Evolutionary conservation across 495 filamentous ascomycete genomes (phyloP).

Genomic region (Tuber aestivum): DNA sequence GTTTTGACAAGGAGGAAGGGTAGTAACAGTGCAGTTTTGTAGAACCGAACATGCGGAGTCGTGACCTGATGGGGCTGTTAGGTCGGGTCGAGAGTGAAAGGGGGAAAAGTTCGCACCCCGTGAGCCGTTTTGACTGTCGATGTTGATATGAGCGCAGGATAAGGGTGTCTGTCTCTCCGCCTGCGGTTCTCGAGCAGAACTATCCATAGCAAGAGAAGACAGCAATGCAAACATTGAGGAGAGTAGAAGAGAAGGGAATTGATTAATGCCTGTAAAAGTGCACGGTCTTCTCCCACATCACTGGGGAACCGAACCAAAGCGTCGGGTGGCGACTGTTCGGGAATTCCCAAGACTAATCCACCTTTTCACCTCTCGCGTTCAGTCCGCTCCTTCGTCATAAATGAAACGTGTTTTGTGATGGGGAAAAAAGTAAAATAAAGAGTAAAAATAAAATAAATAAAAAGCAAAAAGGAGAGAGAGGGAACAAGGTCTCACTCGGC

Average conservation of each 20-base stretch:
- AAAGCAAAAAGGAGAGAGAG: not conserved
- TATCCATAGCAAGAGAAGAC: not conserved
- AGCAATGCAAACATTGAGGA: not conserved
- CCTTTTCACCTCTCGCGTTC: slow-evolving; percentile 4
- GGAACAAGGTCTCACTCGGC: not conserved
- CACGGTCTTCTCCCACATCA: slow-evolving; percentile 40
- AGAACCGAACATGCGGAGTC: not conserved
- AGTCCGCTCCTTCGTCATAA: slow-evolving; percentile 1
- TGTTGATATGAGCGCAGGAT: not conserved
- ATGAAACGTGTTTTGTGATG: not conserved
- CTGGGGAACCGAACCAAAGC: slow-evolving; percentile 31
- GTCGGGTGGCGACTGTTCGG: slow-evolving; percentile 8
- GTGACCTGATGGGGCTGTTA: not conserved
- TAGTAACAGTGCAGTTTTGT: not conserved
- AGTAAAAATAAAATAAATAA: slow-evolving; percentile 8
- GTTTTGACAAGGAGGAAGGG: not conserved
- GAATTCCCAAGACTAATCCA: not conserved
- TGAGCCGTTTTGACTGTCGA: not conserved
- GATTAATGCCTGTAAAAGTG: slow-evolving; percentile 21
- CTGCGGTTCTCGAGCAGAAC: too few relatives aligned
- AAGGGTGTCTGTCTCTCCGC: not conserved
- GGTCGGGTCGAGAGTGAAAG: slow-evolving; percentile 4
- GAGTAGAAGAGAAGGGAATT: not conserved
- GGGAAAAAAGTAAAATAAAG: not conserved
- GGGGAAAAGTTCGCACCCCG: not conserved